Evolutionary conservation across 192 early-diverging fungal species (phyloP).

Genomic region (Rhizoclosmatium globosum): DNA sequence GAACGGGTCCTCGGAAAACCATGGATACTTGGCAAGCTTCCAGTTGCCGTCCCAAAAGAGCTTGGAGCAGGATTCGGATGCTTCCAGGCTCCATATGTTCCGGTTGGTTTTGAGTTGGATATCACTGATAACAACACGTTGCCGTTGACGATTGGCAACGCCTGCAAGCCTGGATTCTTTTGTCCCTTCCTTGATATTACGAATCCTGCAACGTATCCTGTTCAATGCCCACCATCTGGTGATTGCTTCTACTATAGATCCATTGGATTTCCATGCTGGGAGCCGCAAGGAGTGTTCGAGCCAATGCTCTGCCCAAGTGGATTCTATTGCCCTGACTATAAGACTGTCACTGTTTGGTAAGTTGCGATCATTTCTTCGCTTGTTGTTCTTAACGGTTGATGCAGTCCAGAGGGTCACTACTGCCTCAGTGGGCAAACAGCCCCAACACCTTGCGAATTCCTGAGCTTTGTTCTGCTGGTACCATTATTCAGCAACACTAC

Average conservation of each 20-base stretch:
- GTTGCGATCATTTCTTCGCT: background rate
- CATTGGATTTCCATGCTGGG: conserved; percentile 10
- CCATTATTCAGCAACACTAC: conserved; percentile 33
- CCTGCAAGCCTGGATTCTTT: conserved; percentile 37
- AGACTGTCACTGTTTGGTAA: conserved; percentile 48
- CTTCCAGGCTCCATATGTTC: conserved; percentile 4
- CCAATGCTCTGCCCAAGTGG: conserved; percentile 52
- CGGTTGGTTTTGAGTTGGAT: conserved; percentile 5
- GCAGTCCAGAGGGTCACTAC: conserved; percentile 26
- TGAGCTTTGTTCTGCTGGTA: conserved; percentile 44
- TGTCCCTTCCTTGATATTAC: conserved; percentile 40
- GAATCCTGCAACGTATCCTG: conserved; percentile 27
- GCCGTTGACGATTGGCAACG: background rate
- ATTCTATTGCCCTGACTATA: conserved; percentile 47
- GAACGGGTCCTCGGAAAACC: too few species aligned
- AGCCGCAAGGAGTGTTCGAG: conserved; percentile 48
- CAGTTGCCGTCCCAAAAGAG: background rate
- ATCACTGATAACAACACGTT: background rate
- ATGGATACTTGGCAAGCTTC: too few species aligned
- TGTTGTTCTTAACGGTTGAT: background rate
- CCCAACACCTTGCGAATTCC: conserved; percentile 35
- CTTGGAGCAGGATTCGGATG: conserved; percentile 36
- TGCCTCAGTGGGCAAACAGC: conserved; percentile 8
- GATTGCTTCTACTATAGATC: conserved; percentile 15
- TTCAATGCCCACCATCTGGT: conserved; percentile 25